A percentile compares a stretch with the other conserved stretches of the same genome.
phyloP scores from a whole-genome alignment of 169 alveolate species.

The Eimeria necatrix region DNA sequence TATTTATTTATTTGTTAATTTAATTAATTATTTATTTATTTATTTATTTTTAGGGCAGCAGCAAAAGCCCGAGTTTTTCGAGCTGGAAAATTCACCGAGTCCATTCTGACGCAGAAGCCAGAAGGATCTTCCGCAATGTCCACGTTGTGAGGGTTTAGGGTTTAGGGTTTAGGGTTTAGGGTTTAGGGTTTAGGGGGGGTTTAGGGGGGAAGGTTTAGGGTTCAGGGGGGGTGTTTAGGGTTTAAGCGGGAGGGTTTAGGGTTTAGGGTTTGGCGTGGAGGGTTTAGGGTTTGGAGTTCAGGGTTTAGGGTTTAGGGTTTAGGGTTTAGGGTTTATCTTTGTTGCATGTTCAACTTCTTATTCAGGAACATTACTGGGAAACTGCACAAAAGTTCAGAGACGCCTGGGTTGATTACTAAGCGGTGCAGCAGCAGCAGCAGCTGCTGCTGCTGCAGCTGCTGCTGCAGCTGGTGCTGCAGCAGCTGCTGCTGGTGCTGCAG shows the following conservation, averaged over 20 bases:
- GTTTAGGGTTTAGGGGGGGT: too few relatives aligned
- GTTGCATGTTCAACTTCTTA: not conserved
- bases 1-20: not conserved
- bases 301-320: too few relatives aligned
- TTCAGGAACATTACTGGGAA: constrained; percentile 72
- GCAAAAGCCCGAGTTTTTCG: constrained; percentile 30
- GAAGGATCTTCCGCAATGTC: constrained; percentile 31
- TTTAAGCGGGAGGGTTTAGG: too few relatives aligned
- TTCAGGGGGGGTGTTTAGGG: too few relatives aligned
- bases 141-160: constrained; percentile 34
- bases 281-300: too few relatives aligned
- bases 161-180: too few relatives aligned
- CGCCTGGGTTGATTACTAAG: not conserved
- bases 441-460: not conserved
- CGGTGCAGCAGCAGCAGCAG: not conserved
- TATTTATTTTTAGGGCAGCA: constrained; percentile 19
- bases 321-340: too few relatives aligned
- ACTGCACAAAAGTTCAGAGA: constrained; percentile 37
- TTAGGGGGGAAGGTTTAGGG: too few relatives aligned
- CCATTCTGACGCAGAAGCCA: constrained; percentile 27
- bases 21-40: too few relatives aligned
- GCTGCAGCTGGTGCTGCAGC: not conserved
- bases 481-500: not conserved
- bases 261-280: too few relatives aligned
- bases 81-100: constrained; percentile 63